A percentile compares a stretch with the other conserved stretches of the same genome.
phyloP scores from a whole-genome alignment of 2,329 filamentous ascomycete species.

The Fusarium robinianum region DNA sequence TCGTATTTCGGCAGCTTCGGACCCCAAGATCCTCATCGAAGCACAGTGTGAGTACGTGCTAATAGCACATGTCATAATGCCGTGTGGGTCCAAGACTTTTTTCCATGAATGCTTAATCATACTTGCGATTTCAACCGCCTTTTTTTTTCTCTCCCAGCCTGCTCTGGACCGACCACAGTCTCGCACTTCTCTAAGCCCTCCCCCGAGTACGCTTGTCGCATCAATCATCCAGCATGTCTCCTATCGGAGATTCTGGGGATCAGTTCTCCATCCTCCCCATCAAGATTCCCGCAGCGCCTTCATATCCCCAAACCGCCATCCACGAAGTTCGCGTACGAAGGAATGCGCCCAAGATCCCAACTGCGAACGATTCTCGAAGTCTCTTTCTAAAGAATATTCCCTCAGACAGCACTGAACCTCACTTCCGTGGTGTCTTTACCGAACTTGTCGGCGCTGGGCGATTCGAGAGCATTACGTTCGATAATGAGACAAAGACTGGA shows the following conservation, averaged over 20 bases:
- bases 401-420: conserved; percentile 76
- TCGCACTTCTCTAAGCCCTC: no score
- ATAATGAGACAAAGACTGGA: conserved; percentile 57
- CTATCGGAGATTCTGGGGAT: conserved; percentile 39
- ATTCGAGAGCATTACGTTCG: conserved; percentile 79
- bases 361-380: conserved; percentile 73
- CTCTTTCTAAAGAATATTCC: conserved; percentile 93
- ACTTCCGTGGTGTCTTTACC: conserved; percentile 76
- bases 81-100: no score
- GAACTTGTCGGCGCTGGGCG: conserved; percentile 75
- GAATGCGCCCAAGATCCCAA: conserved; percentile 79
- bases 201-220: no score
- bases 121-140: no score
- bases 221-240: conserved; percentile 42
- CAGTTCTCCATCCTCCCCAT: conserved; percentile 74
- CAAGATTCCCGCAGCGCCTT: conserved; percentile 64
- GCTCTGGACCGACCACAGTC: conserved; percentile 1
- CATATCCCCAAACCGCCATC: conserved; percentile 64
- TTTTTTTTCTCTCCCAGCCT: no score
- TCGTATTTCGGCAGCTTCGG: no score
- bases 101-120: no score
- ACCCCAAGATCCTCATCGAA: no score
- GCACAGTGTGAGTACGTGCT: no score
- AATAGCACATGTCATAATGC: no score
- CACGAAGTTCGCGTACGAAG: conserved; percentile 88